These are phyloP conservation scores for Alternaria triticimaculans DNA, from an alignment of 2,329 filamentous ascomycete genomes.

Conservation along the genomic window DNA sequence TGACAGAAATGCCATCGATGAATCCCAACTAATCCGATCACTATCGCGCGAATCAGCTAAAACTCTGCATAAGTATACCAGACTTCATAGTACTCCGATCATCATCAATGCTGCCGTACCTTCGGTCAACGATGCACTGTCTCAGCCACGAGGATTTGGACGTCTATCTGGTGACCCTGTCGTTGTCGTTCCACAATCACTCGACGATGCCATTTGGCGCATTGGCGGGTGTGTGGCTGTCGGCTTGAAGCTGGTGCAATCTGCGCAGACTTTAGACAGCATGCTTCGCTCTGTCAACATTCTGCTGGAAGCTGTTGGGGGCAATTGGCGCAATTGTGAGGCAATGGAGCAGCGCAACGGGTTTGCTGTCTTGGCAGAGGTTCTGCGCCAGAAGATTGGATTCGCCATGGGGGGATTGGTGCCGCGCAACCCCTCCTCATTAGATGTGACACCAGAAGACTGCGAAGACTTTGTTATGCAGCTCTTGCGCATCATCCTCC, in stretches of 20 bases:
- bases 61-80: slow-evolving; percentile 72
- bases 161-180: slow-evolving; percentile 84
- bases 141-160: slow-evolving; percentile 78
- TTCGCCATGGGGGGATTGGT: slow-evolving; percentile 52
- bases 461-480: slow-evolving; percentile 61
- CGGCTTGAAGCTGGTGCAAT: slow-evolving; percentile 82
- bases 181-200: slow-evolving; percentile 77
- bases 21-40: slow-evolving; percentile 76
- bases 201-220: slow-evolving; percentile 93
- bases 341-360: slow-evolving; percentile 97
- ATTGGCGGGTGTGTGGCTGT: slow-evolving; percentile 90
- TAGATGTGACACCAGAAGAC: slow-evolving; percentile 48
- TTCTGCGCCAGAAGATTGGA: slow-evolving; percentile 83
- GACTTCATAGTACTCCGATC: slow-evolving; percentile 76
- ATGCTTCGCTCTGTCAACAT: slow-evolving; percentile 81
- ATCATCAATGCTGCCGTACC: slow-evolving; percentile 89
- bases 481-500: slow-evolving; percentile 77
- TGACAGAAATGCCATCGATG: slow-evolving; percentile 72
- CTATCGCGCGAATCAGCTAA: slow-evolving; percentile 75
- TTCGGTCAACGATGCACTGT: slow-evolving; percentile 86
- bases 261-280: slow-evolving; percentile 72
- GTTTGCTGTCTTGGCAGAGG: slow-evolving; percentile 83
- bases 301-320: slow-evolving; percentile 82
- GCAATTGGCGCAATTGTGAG: slow-evolving; percentile 97
- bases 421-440: slow-evolving; percentile 55